Percentiles rank a stretch among this genome's conserved stretches.
These are phyloP conservation scores for Jaltomata sinuosa DNA, from an alignment of 257 asterid genomes.

Conservation along the genomic window DNA sequence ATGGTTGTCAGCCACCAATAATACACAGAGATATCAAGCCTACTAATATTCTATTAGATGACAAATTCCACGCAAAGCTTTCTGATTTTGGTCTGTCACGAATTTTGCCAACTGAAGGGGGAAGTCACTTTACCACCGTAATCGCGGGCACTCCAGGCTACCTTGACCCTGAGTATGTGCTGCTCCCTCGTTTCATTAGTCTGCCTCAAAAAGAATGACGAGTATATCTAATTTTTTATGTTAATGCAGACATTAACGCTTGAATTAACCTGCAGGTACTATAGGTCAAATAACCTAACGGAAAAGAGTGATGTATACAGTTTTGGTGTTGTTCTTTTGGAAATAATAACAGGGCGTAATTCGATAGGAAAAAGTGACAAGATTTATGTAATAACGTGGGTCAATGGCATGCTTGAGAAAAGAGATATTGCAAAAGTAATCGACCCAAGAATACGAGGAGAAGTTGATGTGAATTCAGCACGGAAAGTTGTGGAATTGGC, in stretches of 20 bases:
- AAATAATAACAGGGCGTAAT: conserved; percentile 1
- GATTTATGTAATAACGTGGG: conserved; percentile 19
- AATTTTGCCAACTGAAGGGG: conserved; percentile 5
- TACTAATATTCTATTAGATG: conserved; percentile 19
- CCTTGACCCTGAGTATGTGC: conserved; percentile 26
- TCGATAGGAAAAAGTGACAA: not conserved
- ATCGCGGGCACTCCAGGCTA: conserved; percentile 28
- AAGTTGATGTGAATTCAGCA: not conserved
- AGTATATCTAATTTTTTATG: not conserved
- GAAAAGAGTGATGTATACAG: conserved; percentile 31
- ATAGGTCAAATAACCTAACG: not conserved
- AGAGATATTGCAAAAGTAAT: conserved; percentile 17
- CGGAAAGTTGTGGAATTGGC: conserved; percentile 34
- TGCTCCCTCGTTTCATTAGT: not conserved
- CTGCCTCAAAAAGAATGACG: not conserved
- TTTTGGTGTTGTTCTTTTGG: conserved; percentile 19
- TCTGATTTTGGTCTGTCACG: conserved; percentile 39
- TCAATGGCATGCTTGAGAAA: not conserved
- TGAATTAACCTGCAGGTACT: not conserved
- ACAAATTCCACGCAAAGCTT: conserved; percentile 22
- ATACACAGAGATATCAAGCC: conserved; percentile 36
- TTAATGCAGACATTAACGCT: not conserved
- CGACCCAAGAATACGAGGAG: conserved; percentile 18
- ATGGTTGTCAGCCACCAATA: conserved; percentile 29
- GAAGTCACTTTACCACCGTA: conserved; percentile 5